These are phyloP conservation scores for Hirschfeldia incana DNA, from an alignment of 345 rosid species.

Conservation along the genomic window DNA sequence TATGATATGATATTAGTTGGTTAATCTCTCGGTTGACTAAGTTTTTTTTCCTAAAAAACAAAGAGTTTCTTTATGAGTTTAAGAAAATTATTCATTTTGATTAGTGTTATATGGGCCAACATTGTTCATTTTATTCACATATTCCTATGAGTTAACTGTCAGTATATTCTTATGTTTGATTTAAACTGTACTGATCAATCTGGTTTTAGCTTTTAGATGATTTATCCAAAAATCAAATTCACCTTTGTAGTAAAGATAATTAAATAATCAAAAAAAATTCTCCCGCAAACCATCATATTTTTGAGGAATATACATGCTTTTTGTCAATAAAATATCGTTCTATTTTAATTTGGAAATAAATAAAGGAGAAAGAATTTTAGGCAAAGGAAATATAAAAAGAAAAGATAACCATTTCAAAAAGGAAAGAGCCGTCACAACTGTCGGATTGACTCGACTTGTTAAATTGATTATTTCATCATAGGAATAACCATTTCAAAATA, in stretches of 20 bases:
- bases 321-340: too few relatives aligned
- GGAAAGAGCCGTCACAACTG: slow-evolving; percentile 18
- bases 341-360: background rate
- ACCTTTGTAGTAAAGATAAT: background rate
- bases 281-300: too few relatives aligned
- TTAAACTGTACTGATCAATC: background rate
- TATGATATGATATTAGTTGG: too few relatives aligned
- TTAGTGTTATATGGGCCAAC: too few relatives aligned
- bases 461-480: background rate
- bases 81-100: too few relatives aligned
- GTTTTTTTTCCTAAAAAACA: too few relatives aligned
- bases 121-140: background rate
- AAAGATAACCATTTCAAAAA: slow-evolving; percentile 10
- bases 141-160: background rate
- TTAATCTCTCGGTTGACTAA: too few relatives aligned
- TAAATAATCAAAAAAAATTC: background rate
- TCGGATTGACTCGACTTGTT: slow-evolving; percentile 15
- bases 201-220: background rate
- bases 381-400: background rate
- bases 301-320: too few relatives aligned
- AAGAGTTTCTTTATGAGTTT: too few relatives aligned
- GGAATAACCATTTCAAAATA: too few relatives aligned
- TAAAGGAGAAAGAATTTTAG: background rate
- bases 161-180: background rate
- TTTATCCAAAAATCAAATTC: background rate